Evolutionary conservation across 2,329 filamentous ascomycete genomes (phyloP).

Genomic region (Sclerotinia spermophila): DNA sequence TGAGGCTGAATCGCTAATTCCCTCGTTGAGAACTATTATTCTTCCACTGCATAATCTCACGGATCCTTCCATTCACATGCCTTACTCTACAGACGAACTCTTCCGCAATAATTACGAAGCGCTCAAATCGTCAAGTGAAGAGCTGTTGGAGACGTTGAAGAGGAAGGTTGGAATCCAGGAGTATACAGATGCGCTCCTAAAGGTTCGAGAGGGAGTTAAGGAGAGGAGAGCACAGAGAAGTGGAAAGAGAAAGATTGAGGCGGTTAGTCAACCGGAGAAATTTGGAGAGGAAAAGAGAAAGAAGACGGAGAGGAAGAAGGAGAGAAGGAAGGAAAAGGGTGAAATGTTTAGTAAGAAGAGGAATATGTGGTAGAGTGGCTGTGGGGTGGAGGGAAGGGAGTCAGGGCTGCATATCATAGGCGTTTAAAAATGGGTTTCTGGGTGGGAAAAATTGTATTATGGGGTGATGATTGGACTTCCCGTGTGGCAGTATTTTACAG

Average conservation of each 20-base stretch:
- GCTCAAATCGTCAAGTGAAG: constrained; percentile 68
- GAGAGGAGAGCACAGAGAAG: constrained; percentile 69
- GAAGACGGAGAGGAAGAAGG: constrained; percentile 80
- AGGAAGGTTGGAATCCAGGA: constrained; percentile 76
- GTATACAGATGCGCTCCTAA: constrained; percentile 71
- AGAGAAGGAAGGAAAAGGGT: constrained; percentile 74
- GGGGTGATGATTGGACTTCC: neutral
- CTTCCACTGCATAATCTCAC: constrained; percentile 78
- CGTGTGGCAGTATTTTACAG: neutral
- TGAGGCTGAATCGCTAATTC: constrained; percentile 52
- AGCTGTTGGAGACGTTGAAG: constrained; percentile 78
- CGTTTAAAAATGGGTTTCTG: neutral
- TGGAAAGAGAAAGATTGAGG: constrained; percentile 85
- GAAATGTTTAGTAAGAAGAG: constrained; percentile 56
- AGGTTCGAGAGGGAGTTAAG: constrained; percentile 69
- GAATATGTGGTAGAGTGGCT: constrained; percentile 25
- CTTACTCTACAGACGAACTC: constrained; percentile 65
- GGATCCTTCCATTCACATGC: constrained; percentile 69
- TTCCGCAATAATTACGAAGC: constrained; percentile 68
- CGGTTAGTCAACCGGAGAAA: constrained; percentile 75
- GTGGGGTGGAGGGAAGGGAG: neutral
- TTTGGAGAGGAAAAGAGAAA: constrained; percentile 75
- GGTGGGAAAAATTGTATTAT: neutral
- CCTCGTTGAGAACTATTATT: constrained; percentile 62
- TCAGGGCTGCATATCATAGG: neutral